Conservation (phyloP, 2,329 filamentous ascomycete species). For the Beauveria sp. region DNA sequence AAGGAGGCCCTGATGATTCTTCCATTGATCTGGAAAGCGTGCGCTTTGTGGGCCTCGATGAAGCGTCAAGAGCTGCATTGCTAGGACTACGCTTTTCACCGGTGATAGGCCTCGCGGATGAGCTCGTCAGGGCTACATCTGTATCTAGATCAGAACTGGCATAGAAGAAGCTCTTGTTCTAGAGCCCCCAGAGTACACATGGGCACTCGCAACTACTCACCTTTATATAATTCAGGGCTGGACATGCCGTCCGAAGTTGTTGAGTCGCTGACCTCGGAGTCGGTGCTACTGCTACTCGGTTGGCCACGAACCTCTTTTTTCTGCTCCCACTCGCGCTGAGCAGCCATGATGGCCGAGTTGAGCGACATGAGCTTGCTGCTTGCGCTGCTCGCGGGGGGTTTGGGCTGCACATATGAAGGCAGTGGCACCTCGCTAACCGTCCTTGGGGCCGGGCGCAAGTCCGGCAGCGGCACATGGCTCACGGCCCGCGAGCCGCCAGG, state of each 20-base stretch:
- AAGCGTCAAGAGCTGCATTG: not conserved
- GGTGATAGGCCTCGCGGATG: not conserved
- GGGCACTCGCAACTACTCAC: not conserved
- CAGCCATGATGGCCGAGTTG: constrained; percentile 18
- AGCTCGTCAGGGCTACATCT: not conserved
- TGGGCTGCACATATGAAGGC: not conserved
- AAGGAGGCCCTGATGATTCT: no score
- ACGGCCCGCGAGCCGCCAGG: not conserved
- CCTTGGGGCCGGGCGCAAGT: no score
- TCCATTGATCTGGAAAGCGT: not conserved
- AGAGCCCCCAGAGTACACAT: no score
- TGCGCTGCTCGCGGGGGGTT: not conserved
- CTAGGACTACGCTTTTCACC: not conserved
- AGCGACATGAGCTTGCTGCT: constrained; percentile 2
- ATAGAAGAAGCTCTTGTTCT: no score
- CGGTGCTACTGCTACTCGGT: not conserved
- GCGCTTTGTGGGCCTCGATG: not conserved
- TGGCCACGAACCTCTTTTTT: not conserved
- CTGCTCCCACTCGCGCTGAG: constrained; percentile 25
- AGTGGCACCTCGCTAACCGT: not conserved
- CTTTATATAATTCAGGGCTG: not conserved
- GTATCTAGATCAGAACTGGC: not conserved
- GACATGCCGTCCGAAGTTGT: not conserved
- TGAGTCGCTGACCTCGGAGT: not conserved
- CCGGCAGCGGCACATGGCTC: not conserved